phyloP scores from a whole-genome alignment of 345 rosid species.

The Eucalyptus pauciflora region DNA sequence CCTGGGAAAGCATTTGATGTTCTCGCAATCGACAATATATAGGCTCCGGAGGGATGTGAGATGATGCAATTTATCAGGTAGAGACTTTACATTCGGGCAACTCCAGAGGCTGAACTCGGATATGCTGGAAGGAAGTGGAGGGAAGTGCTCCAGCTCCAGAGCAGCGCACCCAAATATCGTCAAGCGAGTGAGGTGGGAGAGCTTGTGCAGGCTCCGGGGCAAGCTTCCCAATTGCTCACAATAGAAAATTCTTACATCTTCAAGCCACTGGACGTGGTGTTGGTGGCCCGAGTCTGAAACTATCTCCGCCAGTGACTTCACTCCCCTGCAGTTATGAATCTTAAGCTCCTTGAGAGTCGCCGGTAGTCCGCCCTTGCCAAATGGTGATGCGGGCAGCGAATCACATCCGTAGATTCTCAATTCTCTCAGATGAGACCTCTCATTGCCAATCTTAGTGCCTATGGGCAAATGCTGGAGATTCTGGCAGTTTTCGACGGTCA shows the following conservation, averaged over 20 bases:
- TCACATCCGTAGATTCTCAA: neutral
- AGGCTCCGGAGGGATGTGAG: neutral
- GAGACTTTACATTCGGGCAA: neutral
- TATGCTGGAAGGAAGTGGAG: neutral
- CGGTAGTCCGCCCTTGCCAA: neutral
- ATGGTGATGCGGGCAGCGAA: neutral
- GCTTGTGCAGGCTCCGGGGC: neutral
- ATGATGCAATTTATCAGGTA: neutral
- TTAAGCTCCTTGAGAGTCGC: neutral
- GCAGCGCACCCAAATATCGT: neutral
- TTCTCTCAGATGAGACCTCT: neutral
- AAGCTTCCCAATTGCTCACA: neutral
- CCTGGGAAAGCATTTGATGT: neutral
- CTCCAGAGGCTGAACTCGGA: neutral
- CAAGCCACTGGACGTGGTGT: neutral
- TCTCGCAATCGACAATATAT: neutral
- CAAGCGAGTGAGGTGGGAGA: neutral
- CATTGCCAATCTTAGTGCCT: neutral
- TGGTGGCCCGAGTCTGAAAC: neutral
- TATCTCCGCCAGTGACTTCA: neutral
- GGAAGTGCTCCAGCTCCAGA: neutral
- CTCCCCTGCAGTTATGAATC: neutral
- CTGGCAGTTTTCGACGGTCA: neutral
- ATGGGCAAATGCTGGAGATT: neutral
- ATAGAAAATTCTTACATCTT: neutral